A percentile compares a stretch with the other conserved stretches of the same genome.
Conservation (phyloP, 1,284 basidiomycete species). For the Fistulinella cinereoalba region DNA sequence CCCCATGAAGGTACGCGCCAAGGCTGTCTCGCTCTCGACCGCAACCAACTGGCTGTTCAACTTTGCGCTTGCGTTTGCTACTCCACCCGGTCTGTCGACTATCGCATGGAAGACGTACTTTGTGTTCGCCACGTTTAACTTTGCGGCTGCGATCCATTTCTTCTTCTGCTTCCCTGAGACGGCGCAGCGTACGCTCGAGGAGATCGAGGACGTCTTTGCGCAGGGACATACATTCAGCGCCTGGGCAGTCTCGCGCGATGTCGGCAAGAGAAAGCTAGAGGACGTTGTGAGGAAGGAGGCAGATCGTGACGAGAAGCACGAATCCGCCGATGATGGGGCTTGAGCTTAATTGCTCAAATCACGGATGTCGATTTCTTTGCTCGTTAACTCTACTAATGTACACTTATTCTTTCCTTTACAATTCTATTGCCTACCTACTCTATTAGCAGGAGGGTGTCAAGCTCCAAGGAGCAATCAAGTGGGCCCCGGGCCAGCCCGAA, state of each 20-base stretch:
- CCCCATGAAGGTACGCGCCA: conserved; percentile 70
- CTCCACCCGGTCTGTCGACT: conserved; percentile 50
- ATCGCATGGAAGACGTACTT: conserved; percentile 68
- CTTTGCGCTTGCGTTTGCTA: conserved; percentile 67
- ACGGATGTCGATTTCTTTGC: too few relatives aligned
- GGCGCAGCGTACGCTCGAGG: conserved; percentile 67
- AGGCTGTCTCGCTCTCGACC: conserved; percentile 64
- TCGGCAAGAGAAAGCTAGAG: conserved; percentile 60
- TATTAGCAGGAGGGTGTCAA: too few relatives aligned
- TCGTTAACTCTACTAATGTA: too few relatives aligned
- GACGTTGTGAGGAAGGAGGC: conserved; percentile 36
- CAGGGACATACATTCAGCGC: conserved; percentile 69
- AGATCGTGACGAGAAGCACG: conserved; percentile 8
- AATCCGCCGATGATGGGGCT: conserved; percentile 1
- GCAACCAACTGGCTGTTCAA: conserved; percentile 73
- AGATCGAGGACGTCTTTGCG: conserved; percentile 72
- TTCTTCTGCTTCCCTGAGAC: conserved; percentile 77
- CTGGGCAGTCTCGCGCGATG: conserved; percentile 61
- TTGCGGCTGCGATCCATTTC: conserved; percentile 64
- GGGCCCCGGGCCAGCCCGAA: too few relatives aligned
- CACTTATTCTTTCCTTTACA: too few relatives aligned
- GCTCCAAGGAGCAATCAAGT: too few relatives aligned
- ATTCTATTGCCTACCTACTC: too few relatives aligned
- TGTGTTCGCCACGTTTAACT: conserved; percentile 77
- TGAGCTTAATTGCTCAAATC: too few relatives aligned